phyloP scores from a whole-genome alignment of 768 basidiomycete genomes.

The Candolleomyces efflorescens region DNA sequence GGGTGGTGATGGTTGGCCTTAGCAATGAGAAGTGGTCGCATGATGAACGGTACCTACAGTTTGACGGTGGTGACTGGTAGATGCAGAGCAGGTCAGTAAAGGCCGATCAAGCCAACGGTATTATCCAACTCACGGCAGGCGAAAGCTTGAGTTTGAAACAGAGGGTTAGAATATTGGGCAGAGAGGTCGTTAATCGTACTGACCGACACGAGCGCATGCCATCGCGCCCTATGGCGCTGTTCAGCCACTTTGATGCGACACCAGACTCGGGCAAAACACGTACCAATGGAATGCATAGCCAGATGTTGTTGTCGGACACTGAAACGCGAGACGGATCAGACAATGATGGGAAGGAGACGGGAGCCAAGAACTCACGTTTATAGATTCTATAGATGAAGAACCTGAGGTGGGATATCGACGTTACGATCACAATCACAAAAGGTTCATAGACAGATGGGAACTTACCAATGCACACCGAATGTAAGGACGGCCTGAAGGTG shows the following conservation, averaged over 20 bases:
- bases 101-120: background rate
- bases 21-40: background rate
- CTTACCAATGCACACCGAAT: conserved; percentile 24
- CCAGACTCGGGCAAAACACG: background rate
- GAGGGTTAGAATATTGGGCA: conserved; percentile 1
- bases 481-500: conserved; percentile 22
- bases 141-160: conserved; percentile 14
- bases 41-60: background rate
- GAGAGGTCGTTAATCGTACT: conserved; percentile 2
- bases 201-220: conserved; percentile 24
- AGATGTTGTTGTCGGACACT: conserved; percentile 37
- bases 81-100: too few species aligned
- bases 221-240: conserved; percentile 15
- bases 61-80: background rate
- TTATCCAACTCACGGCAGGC: conserved; percentile 21
- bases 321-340: too few species aligned
- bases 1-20: conserved; percentile 19
- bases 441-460: background rate
- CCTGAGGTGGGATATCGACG: conserved; percentile 12
- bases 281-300: background rate
- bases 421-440: background rate
- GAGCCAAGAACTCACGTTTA: conserved; percentile 24
- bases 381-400: conserved; percentile 37
- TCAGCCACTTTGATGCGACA: background rate
- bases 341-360: background rate